These are phyloP conservation scores for Dryas drummondii DNA, from an alignment of 306 rosid species.

Conservation along the genomic window DNA sequence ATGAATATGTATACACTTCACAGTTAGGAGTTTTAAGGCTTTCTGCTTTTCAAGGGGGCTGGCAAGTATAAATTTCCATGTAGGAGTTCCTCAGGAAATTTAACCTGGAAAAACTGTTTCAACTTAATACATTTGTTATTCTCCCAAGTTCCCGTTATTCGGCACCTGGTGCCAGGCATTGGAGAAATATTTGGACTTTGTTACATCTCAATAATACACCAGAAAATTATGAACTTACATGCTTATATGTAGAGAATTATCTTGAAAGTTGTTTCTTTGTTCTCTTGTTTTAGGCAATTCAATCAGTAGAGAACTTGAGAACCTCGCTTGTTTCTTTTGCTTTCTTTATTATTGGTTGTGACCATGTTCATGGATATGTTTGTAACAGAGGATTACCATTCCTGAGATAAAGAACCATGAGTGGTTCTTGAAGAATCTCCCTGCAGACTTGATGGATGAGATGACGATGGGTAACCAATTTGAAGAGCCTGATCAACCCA, in stretches of 20 bases:
- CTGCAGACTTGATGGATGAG: slow-evolving; percentile 75
- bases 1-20: background rate
- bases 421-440: slow-evolving; percentile 87
- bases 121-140: background rate
- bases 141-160: background rate
- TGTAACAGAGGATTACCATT: slow-evolving; percentile 72
- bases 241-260: background rate
- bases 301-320: background rate
- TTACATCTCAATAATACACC: background rate
- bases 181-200: background rate
- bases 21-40: background rate
- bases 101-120: too few relatives aligned
- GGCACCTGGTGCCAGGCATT: slow-evolving; percentile 1
- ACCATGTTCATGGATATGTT: slow-evolving; percentile 20
- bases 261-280: slow-evolving; percentile 1
- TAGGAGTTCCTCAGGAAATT: too few relatives aligned
- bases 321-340: slow-evolving; percentile 20
- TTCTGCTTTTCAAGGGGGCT: background rate
- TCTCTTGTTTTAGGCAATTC: background rate
- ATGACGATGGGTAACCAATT: slow-evolving; percentile 55
- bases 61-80: too few relatives aligned
- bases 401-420: slow-evolving; percentile 74
- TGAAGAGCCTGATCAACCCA: slow-evolving; percentile 89
- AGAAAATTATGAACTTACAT: background rate
- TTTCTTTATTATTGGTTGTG: background rate